These are phyloP conservation scores for Colletotrichum sublineola DNA, from an alignment of 2,329 filamentous ascomycete species.

Conservation along the genomic window DNA sequence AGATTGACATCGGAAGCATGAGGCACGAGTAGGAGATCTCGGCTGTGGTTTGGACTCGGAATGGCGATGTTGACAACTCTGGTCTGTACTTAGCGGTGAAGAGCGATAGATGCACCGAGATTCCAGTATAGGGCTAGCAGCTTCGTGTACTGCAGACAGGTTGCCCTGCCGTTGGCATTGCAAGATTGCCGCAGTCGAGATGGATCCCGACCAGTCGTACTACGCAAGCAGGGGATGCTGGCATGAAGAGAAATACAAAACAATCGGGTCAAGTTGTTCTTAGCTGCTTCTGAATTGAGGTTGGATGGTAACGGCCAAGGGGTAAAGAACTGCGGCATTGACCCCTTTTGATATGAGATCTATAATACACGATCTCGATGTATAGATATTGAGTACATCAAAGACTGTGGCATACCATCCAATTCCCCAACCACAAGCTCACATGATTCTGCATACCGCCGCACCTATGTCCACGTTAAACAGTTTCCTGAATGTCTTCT, in stretches of 20 bases:
- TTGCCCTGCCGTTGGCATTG: constrained; percentile 53
- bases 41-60: too few relatives aligned
- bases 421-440: background rate
- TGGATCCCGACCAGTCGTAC: constrained; percentile 36
- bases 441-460: background rate
- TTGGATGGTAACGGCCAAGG: too few relatives aligned
- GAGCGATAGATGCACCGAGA: constrained; percentile 53
- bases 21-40: too few relatives aligned
- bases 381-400: too few relatives aligned
- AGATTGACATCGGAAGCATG: too few relatives aligned
- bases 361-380: background rate
- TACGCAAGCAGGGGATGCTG: background rate
- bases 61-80: background rate
- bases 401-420: too few relatives aligned
- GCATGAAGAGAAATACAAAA: background rate
- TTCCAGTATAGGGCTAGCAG: constrained; percentile 57
- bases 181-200: constrained; percentile 57
- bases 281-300: background rate
- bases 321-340: too few relatives aligned
- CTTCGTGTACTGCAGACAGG: constrained; percentile 52
- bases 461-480: background rate
- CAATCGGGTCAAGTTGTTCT: background rate
- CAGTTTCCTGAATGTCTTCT: background rate
- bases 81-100: constrained; percentile 50
- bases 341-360: background rate